These are phyloP conservation scores for Bipolaris victoriae DNA, from an alignment of 2,329 filamentous ascomycete genomes.

Conservation along the genomic window DNA sequence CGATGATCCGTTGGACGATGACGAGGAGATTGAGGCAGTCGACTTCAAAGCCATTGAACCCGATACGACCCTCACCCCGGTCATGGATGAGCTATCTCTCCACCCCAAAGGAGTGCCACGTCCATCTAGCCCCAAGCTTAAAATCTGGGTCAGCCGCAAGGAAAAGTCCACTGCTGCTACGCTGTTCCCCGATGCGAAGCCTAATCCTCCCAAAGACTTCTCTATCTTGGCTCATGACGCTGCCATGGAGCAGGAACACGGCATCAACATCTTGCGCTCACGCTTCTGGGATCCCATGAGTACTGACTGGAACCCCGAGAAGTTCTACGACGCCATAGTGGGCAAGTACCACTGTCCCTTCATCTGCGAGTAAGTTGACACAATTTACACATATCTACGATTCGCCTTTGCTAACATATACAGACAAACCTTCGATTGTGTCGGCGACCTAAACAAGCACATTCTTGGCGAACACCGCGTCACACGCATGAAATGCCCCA, in stretches of 20 bases:
- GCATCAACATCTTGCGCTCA: constrained; percentile 48
- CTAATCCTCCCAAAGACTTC: constrained; percentile 38
- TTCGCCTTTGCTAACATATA: constrained; percentile 4
- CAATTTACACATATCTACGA: not conserved
- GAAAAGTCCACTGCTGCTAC: constrained; percentile 30
- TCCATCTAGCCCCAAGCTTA: constrained; percentile 18
- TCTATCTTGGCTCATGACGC: constrained; percentile 38
- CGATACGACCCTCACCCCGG: constrained; percentile 3
- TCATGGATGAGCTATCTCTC: constrained; percentile 27
- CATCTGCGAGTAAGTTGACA: constrained; percentile 56
- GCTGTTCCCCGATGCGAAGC: constrained; percentile 48
- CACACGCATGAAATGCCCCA: constrained; percentile 46
- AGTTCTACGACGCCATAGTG: constrained; percentile 55
- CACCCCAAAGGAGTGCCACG: not conserved
- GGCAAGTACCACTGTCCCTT: constrained; percentile 63
- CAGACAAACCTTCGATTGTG: constrained; percentile 36
- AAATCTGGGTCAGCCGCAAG: constrained; percentile 30
- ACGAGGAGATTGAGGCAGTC: constrained; percentile 26
- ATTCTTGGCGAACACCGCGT: constrained; percentile 47
- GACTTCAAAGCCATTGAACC: constrained; percentile 37
- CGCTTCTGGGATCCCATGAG: constrained; percentile 59
- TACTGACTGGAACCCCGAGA: constrained; percentile 55
- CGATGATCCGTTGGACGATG: constrained; percentile 23
- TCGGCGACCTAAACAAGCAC: constrained; percentile 44
- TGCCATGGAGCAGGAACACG: constrained; percentile 33